phyloP scores from a whole-genome alignment of 768 basidiomycete genomes.

The Boletus sp. region DNA sequence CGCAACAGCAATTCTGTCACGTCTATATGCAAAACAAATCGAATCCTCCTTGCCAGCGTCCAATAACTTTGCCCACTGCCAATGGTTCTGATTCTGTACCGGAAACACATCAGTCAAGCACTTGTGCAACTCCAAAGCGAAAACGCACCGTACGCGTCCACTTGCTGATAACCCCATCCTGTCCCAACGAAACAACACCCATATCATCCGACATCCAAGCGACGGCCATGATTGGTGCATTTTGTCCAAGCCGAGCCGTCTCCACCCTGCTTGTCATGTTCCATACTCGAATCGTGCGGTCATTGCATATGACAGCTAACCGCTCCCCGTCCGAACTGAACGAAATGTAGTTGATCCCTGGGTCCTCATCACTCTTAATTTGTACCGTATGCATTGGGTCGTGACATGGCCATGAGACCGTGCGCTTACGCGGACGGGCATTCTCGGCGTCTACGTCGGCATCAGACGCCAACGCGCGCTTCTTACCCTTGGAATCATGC shows the following conservation, averaged over 20 bases:
- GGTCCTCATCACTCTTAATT: conserved; percentile 46
- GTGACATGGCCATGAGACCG: conserved; percentile 48
- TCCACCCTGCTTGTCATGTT: conserved; percentile 45
- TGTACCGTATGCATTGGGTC: conserved; percentile 34
- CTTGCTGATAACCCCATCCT: conserved; percentile 54
- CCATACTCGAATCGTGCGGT: conserved; percentile 65
- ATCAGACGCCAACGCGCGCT: conserved; percentile 35
- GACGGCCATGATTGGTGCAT: conserved; percentile 44
- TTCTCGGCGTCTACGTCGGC: conserved; percentile 23
- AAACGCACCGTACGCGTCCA: conserved; percentile 55
- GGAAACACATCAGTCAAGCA: neutral
- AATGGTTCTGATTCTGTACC: conserved; percentile 44
- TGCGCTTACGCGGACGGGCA: conserved; percentile 33
- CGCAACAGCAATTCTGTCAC: conserved; percentile 60
- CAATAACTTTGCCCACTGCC: conserved; percentile 56
- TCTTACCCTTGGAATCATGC: conserved; percentile 33
- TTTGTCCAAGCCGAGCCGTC: conserved; percentile 54
- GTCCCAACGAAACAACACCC: conserved; percentile 54
- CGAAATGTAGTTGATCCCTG: conserved; percentile 45
- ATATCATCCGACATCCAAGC: conserved; percentile 59
- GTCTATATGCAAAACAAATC: conserved; percentile 51
- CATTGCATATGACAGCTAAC: conserved; percentile 59
- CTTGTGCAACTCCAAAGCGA: neutral
- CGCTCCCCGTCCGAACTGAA: conserved; percentile 53
- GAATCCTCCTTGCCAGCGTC: conserved; percentile 46